phyloP scores from a whole-genome alignment of 306 rosid genomes.

The Fragaria nilgerrensis region DNA sequence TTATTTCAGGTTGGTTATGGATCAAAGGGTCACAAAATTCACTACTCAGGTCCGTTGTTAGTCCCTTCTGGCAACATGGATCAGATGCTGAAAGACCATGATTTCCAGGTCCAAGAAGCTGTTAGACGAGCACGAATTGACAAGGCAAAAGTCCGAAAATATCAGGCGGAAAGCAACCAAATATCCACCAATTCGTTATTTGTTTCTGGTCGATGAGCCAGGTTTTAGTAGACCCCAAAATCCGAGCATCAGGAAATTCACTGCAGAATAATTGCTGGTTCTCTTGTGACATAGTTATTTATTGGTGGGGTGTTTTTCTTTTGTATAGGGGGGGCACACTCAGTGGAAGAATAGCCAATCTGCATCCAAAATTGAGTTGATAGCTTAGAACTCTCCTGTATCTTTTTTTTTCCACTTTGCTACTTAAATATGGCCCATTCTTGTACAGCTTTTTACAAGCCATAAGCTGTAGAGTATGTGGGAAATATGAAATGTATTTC shows the following conservation, averaged over 20 bases:
- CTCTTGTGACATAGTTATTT: conserved; percentile 32
- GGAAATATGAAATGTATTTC: conserved; percentile 36
- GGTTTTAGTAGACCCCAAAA: conserved; percentile 28
- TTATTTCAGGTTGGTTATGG: conserved; percentile 74
- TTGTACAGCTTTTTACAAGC: conserved; percentile 46
- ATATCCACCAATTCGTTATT: conserved; percentile 69
- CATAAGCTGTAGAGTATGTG: conserved; percentile 43
- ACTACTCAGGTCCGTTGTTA: conserved; percentile 92
- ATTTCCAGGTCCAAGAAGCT: conserved; percentile 95
- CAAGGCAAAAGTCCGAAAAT: conserved; percentile 81
- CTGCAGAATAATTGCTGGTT: conserved; percentile 27
- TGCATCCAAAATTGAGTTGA: conserved; percentile 53
- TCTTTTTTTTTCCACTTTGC: conserved; percentile 41
- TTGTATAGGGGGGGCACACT: conserved; percentile 52
- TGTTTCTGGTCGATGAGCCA: conserved; percentile 81
- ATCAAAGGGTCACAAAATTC: conserved; percentile 90
- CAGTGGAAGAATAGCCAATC: conserved; percentile 36
- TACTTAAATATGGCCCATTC: conserved; percentile 48
- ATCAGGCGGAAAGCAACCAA: conserved; percentile 81
- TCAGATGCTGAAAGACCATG: conserved; percentile 97
- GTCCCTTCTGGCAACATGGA: conserved; percentile 96
- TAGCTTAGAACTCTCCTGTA: conserved; percentile 40
- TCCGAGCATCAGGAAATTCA: conserved; percentile 33
- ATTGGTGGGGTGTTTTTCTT: conserved; percentile 16
- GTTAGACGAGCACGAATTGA: conserved; percentile 82